These are phyloP conservation scores for Telfairia occidentalis DNA, from an alignment of 331 rosid species.

Conservation along the genomic window DNA sequence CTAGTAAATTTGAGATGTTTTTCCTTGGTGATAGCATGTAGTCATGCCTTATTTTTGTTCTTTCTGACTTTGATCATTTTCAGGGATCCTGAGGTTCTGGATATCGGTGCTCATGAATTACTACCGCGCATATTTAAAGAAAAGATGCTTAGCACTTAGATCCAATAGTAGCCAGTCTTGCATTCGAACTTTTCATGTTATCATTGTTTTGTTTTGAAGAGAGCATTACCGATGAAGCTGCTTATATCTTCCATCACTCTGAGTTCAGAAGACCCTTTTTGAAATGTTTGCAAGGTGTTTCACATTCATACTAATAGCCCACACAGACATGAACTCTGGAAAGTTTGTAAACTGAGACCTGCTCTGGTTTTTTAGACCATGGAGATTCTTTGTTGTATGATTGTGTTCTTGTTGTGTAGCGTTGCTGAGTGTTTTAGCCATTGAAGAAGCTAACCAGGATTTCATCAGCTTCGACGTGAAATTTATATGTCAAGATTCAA, in stretches of 20 bases:
- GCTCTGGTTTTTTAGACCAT: not conserved
- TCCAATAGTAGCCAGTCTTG: not conserved
- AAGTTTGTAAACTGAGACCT: not conserved
- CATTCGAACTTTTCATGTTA: not conserved
- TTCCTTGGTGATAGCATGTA: not conserved
- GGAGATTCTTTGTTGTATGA: conserved; percentile 7
- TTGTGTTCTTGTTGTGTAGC: not conserved
- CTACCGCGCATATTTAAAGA: conserved; percentile 63
- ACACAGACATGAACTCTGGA: not conserved
- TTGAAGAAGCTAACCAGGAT: not conserved
- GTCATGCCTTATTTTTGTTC: not conserved
- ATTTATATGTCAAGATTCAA: not conserved
- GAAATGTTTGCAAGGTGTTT: not conserved
- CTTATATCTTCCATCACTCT: not conserved
- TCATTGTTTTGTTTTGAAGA: not conserved
- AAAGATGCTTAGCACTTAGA: conserved; percentile 12
- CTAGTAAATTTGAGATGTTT: not conserved
- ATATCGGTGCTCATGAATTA: conserved; percentile 67
- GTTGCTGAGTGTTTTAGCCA: not conserved
- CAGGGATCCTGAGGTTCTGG: conserved; percentile 85
- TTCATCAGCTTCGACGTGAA: not conserved
- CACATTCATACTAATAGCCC: not conserved
- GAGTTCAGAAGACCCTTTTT: not conserved
- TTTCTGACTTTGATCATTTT: not conserved
- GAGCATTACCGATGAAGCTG: not conserved